phyloP scores from a whole-genome alignment of 2,329 filamentous ascomycete species.

The Sclerotiophoma versabilis region DNA sequence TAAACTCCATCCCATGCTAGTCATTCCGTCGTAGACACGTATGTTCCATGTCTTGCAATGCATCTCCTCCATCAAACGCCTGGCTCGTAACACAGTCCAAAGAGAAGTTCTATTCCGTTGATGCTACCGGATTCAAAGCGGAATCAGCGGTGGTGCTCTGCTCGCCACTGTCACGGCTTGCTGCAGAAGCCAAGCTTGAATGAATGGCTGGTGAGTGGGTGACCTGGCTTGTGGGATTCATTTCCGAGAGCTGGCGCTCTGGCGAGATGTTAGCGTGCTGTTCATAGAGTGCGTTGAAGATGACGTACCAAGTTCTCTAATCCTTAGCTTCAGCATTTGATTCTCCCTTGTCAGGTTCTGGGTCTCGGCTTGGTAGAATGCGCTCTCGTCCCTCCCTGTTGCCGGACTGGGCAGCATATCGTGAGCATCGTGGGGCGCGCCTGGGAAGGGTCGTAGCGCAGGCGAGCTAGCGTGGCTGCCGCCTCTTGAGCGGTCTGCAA shows the following conservation, averaged over 20 bases:
- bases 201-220: conserved; percentile 40
- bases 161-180: conserved; percentile 22
- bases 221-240: conserved; percentile 40
- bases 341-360: conserved; percentile 80
- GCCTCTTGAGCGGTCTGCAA: conserved; percentile 45
- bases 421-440: conserved; percentile 51
- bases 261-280: background rate
- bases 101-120: background rate
- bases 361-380: conserved; percentile 83
- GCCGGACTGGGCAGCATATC: conserved; percentile 66
- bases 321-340: conserved; percentile 79
- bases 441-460: conserved; percentile 62
- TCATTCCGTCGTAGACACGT: conserved; percentile 6
- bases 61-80: background rate
- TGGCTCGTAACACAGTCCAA: background rate
- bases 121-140: conserved; percentile 1
- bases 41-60: background rate
- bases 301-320: conserved; percentile 71
- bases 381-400: conserved; percentile 69
- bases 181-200: conserved; percentile 32
- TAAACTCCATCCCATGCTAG: conserved; percentile 21
- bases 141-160: conserved; percentile 1
- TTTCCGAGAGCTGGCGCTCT: conserved; percentile 47
- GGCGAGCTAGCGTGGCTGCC: conserved; percentile 53
- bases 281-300: background rate